Base-by-base conservation (phyloP, 1,284 basidiomycete species). In the Sporisorium reilianum region DNA sequence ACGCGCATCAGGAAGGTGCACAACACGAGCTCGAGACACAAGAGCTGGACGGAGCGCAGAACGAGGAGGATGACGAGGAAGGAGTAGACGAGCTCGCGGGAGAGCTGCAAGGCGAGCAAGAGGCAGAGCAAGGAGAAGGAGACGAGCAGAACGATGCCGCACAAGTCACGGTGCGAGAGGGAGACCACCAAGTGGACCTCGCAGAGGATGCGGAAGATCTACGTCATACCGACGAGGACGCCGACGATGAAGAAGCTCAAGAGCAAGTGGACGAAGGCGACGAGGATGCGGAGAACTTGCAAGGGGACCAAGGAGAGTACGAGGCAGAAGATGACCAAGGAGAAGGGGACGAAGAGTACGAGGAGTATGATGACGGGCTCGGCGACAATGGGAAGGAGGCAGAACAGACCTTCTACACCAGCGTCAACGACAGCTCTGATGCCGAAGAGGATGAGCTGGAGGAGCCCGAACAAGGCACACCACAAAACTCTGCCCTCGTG, bases 371-470 rank as follows among this genome's bases (percentile, higher is more conserved):
- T 10, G 61, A 58, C 14, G 59, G 55, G 11, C 41, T 26, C 4
- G 55, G 18, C 5, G 45, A 56, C 11, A 9, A 38, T 12, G 57
- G 54, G 34, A 51, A 62, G 25, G 70, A 74, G 16, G 65, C 41
- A 20, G 70, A 69, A 28, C 56, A 70, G 20, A 75, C 71, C 16
- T 69, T 64, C 64, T 68, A 60, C 50, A 70, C 71, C 11, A 63
- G 44, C 58, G 23, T 61, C 50, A 61, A 70, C 32, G 55, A 61
- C 18, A 45, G 40, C 40, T 61, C 44, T 7, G 68, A 58, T 22
- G 63, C 45, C 23, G 68, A 66, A 49, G 64, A 63, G 51, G 77
- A 78, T 40, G 66, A 73, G 38, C 36, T 65, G 41, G 68, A 68
- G 25, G 66, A 55, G 10, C 55, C 46, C n/a, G 59, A 52, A n/a